phyloP scores from a whole-genome alignment of 1,284 basidiomycete species.

The Cryptococcus jaspeensis region DNA sequence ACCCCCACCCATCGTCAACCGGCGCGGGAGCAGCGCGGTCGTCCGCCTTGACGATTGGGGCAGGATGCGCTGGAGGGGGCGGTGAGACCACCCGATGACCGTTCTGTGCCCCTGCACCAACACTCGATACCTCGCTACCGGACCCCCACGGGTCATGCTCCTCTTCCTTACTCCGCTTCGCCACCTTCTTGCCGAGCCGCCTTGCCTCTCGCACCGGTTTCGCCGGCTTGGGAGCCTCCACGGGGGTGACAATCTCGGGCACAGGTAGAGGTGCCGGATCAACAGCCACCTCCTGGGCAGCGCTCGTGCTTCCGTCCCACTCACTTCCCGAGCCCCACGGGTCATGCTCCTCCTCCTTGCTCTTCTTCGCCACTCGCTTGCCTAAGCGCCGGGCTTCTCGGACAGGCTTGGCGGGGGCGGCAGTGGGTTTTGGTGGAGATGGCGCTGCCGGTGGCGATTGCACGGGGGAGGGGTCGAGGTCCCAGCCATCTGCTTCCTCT shows the following conservation, averaged over 20 bases:
- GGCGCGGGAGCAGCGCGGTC: background rate
- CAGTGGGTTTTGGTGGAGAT: slow-evolving; percentile 1
- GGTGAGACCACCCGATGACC: background rate
- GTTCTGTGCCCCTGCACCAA: background rate
- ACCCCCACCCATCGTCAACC: slow-evolving; percentile 11
- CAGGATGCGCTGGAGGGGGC: background rate
- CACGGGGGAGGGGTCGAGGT: slow-evolving; percentile 11
- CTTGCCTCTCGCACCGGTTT: slow-evolving; percentile 40
- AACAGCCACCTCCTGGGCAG: no score
- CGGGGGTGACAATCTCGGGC: no score
- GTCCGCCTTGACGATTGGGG: background rate
- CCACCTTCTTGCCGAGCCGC: slow-evolving; percentile 35
- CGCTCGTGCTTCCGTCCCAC: no score
- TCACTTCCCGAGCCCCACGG: slow-evolving; percentile 9
- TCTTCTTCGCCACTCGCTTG: slow-evolving; percentile 33
- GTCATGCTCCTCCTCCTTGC: slow-evolving; percentile 18
- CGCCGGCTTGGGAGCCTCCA: slow-evolving; percentile 9
- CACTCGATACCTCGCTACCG: slow-evolving; percentile 1
- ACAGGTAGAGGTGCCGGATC: no score
- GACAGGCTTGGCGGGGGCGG: slow-evolving; percentile 24
- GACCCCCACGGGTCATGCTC: slow-evolving; percentile 26
- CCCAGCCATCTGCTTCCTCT: slow-evolving; percentile 20
- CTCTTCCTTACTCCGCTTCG: slow-evolving; percentile 18
- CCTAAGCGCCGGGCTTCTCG: slow-evolving; percentile 38
- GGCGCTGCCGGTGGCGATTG: background rate